phyloP scores from a whole-genome alignment of 805 yeast species.

The Hanseniaspora mollemarum region DNA sequence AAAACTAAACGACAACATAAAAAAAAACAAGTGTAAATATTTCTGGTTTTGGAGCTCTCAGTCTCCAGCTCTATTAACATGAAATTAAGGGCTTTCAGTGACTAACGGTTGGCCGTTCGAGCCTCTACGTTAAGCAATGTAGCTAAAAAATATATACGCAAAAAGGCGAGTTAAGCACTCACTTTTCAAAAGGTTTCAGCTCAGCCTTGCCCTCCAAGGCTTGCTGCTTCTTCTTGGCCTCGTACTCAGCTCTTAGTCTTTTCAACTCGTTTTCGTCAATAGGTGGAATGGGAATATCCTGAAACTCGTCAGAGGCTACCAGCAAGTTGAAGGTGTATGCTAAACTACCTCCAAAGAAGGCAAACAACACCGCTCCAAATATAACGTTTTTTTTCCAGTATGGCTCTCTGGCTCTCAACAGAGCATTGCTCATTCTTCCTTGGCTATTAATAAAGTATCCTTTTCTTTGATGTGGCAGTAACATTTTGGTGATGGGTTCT shows the following conservation, averaged over 20 bases:
- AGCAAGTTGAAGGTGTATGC: conserved; percentile 52
- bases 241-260: conserved; percentile 62
- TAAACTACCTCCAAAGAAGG: conserved; percentile 61
- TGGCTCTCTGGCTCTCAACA: conserved; percentile 80
- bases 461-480: conserved; percentile 16
- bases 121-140: too few species aligned
- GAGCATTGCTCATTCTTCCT: conserved; percentile 78
- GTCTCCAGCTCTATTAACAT: too few species aligned
- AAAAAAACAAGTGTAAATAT: too few species aligned
- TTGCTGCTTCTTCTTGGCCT: conserved; percentile 29
- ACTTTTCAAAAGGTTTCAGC: background rate
- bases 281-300: conserved; percentile 91
- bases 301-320: conserved; percentile 63
- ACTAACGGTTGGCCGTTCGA: too few species aligned
- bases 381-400: conserved; percentile 67
- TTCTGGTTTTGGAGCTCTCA: too few species aligned
- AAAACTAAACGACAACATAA: too few species aligned
- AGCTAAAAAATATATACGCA: too few species aligned
- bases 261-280: conserved; percentile 65
- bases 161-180: too few species aligned
- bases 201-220: background rate
- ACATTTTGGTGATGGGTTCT: background rate
- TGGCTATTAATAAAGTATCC: conserved; percentile 9
- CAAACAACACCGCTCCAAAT: conserved; percentile 45
- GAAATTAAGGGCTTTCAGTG: too few species aligned